Percentiles rank a stretch among this genome's conserved stretches.
Conservation (phyloP, 2,329 filamentous ascomycete genomes). For the Microsporum canis region DNA sequence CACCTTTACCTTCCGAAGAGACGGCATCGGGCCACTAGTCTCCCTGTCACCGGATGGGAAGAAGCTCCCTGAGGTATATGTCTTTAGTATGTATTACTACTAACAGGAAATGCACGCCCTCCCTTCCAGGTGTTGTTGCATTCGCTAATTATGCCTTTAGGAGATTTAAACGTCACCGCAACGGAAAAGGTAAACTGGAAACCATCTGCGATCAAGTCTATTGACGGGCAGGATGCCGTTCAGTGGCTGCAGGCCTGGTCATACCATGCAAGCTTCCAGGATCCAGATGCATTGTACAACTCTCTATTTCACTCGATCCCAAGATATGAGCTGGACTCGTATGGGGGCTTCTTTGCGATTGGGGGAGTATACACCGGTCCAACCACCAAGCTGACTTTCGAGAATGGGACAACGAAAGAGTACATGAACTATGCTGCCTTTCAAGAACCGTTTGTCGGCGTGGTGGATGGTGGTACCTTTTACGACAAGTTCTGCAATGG, state of each 20-base stretch:
- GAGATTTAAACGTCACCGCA: constrained; percentile 9
- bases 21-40: constrained; percentile 45
- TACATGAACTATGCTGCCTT: constrained; percentile 20
- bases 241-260: constrained; percentile 19
- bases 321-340: neutral
- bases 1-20: constrained; percentile 42
- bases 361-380: constrained; percentile 19
- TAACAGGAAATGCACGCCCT: neutral
- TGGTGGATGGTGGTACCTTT: constrained; percentile 31
- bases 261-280: constrained; percentile 15
- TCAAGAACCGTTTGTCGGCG: constrained; percentile 23
- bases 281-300: constrained; percentile 27
- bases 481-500: constrained; percentile 29
- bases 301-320: constrained; percentile 20
- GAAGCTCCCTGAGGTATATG: constrained; percentile 46
- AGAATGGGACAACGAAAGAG: constrained; percentile 22
- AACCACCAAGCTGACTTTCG: constrained; percentile 21
- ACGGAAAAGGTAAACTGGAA: constrained; percentile 13
- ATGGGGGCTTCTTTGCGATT: constrained; percentile 10
- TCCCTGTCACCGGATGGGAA: constrained; percentile 52
- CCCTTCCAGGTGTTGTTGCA: neutral
- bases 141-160: constrained; percentile 9
- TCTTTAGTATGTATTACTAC: constrained; percentile 9
- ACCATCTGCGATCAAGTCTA: constrained; percentile 21
- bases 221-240: constrained; percentile 23